These are phyloP conservation scores for Mycena floridula DNA, from an alignment of 768 basidiomycete genomes.

Conservation along the genomic window DNA sequence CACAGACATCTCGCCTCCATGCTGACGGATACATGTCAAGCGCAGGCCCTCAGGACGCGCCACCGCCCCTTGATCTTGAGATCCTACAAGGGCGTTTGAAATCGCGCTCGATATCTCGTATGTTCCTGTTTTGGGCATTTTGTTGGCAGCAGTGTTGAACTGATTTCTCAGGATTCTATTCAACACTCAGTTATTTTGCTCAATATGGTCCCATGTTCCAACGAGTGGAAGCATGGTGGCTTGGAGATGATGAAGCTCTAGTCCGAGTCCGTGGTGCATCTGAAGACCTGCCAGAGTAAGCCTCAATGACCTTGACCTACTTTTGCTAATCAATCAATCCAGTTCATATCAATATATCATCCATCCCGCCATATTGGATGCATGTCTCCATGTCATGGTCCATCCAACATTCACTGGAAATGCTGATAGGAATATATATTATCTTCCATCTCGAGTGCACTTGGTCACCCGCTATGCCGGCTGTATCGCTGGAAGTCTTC, in stretches of 20 bases:
- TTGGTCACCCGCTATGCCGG: constrained; percentile 11
- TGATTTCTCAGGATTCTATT: constrained; percentile 18
- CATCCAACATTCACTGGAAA: constrained; percentile 24
- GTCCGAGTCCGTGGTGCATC: constrained; percentile 18
- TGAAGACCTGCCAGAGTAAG: constrained; percentile 17
- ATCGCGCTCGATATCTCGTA: constrained; percentile 7
- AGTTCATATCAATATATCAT: constrained; percentile 22
- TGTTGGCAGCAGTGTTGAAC: not conserved
- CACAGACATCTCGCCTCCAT: constrained; percentile 12
- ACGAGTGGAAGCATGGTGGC: constrained; percentile 17
- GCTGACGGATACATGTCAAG: constrained; percentile 18
- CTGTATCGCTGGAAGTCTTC: not conserved
- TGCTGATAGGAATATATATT: constrained; percentile 21
- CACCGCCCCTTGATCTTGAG: constrained; percentile 7
- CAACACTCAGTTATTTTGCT: constrained; percentile 21
- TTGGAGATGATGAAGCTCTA: constrained; percentile 18
- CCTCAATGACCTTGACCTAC: constrained; percentile 9
- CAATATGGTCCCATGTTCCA: constrained; percentile 25
- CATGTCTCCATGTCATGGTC: constrained; percentile 25
- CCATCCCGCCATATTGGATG: constrained; percentile 31
- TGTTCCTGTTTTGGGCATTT: not conserved
- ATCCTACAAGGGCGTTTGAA: constrained; percentile 10
- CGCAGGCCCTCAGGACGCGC: constrained; percentile 2
- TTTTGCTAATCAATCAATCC: not conserved
- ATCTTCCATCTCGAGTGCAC: constrained; percentile 22